These are phyloP conservation scores for Physocladia obscura DNA, from an alignment of 192 early-diverging fungal species.

Conservation along the genomic window DNA sequence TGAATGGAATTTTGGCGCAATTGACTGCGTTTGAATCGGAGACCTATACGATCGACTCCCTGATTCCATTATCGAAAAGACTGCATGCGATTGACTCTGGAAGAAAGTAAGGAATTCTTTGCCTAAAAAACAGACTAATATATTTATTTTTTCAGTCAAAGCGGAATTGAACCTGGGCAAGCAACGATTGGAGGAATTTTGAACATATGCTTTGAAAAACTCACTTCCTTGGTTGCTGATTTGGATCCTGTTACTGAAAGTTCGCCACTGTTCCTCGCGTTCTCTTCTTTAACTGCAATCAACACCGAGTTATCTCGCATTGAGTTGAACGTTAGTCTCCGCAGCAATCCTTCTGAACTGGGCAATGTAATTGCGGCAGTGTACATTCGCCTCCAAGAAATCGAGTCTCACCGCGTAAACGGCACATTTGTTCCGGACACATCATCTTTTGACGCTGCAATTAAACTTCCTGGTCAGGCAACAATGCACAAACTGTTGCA, in stretches of 20 bases:
- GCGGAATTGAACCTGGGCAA: background rate
- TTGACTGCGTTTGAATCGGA: background rate
- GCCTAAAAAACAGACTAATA: background rate
- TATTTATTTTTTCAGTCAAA: background rate
- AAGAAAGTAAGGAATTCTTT: background rate
- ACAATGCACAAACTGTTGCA: slow-evolving; percentile 18
- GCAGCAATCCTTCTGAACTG: background rate
- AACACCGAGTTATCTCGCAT: background rate
- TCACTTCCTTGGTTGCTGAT: slow-evolving; percentile 10
- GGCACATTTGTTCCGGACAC: background rate
- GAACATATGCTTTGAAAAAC: slow-evolving; percentile 4
- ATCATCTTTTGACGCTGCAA: background rate
- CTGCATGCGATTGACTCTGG: slow-evolving; percentile 20
- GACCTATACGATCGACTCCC: slow-evolving; percentile 3
- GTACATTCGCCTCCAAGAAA: background rate
- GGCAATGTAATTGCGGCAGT: background rate
- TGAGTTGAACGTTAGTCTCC: background rate
- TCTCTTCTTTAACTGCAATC: slow-evolving; percentile 2
- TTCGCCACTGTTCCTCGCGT: slow-evolving; percentile 6
- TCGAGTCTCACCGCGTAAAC: background rate
- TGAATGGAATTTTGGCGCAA: background rate
- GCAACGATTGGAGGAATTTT: slow-evolving; percentile 17
- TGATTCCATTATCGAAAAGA: slow-evolving; percentile 17
- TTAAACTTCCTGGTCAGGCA: slow-evolving; percentile 24
- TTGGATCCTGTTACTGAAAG: background rate